Conservation (phyloP, 140 eudicot species). For the Cichorium intybus region DNA sequence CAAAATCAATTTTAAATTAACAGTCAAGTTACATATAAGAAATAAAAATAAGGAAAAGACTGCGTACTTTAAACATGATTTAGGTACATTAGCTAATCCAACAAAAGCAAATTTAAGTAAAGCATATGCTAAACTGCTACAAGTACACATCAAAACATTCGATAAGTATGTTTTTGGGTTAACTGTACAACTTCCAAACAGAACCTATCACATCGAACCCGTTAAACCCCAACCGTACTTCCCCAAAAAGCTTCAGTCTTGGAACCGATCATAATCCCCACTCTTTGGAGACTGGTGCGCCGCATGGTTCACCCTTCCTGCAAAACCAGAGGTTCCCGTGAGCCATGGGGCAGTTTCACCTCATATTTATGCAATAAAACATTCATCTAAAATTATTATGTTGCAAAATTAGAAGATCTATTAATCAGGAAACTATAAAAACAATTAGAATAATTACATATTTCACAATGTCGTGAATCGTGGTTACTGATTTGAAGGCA, state of each 20-base stretch:
- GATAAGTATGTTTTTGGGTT: slow-evolving; percentile 30
- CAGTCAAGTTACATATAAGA: neutral
- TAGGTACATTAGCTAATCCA: slow-evolving; percentile 29
- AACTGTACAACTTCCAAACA: slow-evolving; percentile 42
- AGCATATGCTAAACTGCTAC: slow-evolving; percentile 28
- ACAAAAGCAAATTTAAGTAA: slow-evolving; percentile 17
- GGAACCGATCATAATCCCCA: slow-evolving; percentile 60
- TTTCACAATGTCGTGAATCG: neutral
- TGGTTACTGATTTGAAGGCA: neutral
- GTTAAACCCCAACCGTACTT: slow-evolving; percentile 31
- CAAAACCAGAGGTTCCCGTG: slow-evolving; percentile 15
- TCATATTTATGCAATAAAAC: too few species aligned
- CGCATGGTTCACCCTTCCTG: slow-evolving; percentile 59
- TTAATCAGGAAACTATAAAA: neutral
- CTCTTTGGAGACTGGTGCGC: slow-evolving; percentile 60
- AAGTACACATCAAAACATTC: slow-evolving; percentile 24
- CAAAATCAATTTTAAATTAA: neutral
- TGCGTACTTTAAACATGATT: slow-evolving; percentile 19
- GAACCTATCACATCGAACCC: slow-evolving; percentile 21
- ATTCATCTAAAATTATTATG: neutral
- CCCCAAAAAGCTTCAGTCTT: slow-evolving; percentile 34
- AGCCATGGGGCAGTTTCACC: neutral
- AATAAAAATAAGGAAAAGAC: neutral
- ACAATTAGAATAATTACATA: neutral
- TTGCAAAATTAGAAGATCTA: neutral